Conservation (phyloP, 208 protist species). For the Plasmodiophora brassicae region DNA sequence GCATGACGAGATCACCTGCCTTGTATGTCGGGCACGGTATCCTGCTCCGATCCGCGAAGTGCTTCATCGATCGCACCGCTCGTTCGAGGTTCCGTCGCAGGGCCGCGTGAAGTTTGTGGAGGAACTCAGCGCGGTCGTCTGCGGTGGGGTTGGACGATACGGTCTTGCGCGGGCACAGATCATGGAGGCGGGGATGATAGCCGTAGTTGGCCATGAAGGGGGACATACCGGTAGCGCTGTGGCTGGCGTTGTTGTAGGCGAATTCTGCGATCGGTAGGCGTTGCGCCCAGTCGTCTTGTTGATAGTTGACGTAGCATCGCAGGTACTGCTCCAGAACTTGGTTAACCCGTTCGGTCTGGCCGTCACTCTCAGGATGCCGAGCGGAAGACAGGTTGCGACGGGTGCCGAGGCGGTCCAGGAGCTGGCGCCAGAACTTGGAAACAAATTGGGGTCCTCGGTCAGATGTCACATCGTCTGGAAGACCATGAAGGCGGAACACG, state of each 20-base stretch:
- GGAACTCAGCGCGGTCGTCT: too few species aligned
- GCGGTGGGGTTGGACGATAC: too few species aligned
- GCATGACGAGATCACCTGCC: too few species aligned
- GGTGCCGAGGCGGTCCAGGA: background rate
- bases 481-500: background rate
- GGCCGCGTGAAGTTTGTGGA: too few species aligned
- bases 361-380: background rate
- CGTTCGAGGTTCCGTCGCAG: too few species aligned
- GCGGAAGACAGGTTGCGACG: background rate
- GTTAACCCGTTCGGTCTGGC: conserved; percentile 20
- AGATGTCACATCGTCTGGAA: background rate
- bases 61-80: too few species aligned
- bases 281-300: background rate
- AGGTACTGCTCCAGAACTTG: conserved; percentile 4
- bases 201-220: background rate
- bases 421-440: background rate
- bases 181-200: background rate
- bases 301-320: background rate
- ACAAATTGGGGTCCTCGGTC: background rate
- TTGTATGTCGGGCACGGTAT: too few species aligned
- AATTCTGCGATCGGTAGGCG: conserved; percentile 5
- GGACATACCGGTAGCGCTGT: background rate
- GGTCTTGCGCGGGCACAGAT: too few species aligned
- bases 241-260: background rate
- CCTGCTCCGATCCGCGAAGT: too few species aligned